Evolutionary conservation across 805 yeast genomes (phyloP), one percentile per base, ranked within the genome.

Genomic region (Barnettozyma sucrosica): DNA sequence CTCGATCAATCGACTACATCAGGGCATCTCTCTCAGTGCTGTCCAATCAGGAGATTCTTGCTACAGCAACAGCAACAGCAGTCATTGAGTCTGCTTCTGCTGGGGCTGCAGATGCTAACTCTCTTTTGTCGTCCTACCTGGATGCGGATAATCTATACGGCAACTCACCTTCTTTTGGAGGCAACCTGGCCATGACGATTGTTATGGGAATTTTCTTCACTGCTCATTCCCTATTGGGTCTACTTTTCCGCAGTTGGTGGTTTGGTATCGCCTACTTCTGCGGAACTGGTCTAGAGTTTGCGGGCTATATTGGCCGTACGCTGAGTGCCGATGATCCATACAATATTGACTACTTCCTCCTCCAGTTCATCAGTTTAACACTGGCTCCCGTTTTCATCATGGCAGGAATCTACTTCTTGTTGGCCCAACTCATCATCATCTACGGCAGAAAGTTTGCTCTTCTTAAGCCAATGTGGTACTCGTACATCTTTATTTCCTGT

Each of bases 361-460:
- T 81, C 56, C 95, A 89, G 63, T 75, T 83, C 52, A 75, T 81
- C 47, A 72, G 82, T 56, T 66, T 88, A 47, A 86, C 92, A 4
- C 65, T 89, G 42, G 92, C 88, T 0, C 96, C 96, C 0, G 88
- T 87, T 19, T 84, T 89, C 62, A 69, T 85, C 40, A 84, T 86
- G 86, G 96, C 85, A 4, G 96, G 92, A 1, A 71, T 89, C 3
- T 89, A 89, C 66, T 83, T 75, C 54, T 70, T 81, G 46, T 66
- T 89, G 53, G 89, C 85, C 6, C 84, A 86, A 63, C 55, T 84
- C 43, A 69, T 81, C 41, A 79, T 82, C 47, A 64, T 86, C 1
- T 80, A 79, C 57, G 88, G 88, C 2, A 67, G 70, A 48, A 59
- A 67, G 16, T 81, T 66, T 53, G 79, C 89, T 0, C 20, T 66